Percentiles rank a stretch among this genome's conserved stretches.
phyloP scores from a whole-genome alignment of 768 basidiomycete genomes.

The Clitopilus passeckerianus region DNA sequence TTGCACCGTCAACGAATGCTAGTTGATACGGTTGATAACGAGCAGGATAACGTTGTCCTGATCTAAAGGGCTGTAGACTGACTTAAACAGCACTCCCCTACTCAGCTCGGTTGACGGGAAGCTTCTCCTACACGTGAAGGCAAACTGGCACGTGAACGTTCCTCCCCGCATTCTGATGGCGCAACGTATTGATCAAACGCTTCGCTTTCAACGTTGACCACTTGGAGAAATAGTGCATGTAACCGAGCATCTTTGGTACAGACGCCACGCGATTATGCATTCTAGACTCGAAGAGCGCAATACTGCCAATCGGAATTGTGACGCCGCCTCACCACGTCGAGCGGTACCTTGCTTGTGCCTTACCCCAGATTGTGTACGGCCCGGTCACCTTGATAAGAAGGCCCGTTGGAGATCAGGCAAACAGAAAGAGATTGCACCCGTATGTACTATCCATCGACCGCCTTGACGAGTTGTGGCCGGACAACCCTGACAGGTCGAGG shows the following conservation, averaged over 20 bases:
- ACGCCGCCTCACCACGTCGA: neutral
- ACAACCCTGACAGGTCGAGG: no score
- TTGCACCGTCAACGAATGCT: neutral
- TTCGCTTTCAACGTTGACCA: neutral
- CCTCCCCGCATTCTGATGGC: neutral
- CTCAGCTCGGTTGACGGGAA: neutral
- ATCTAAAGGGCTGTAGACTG: neutral
- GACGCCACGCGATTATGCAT: neutral
- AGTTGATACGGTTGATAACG: neutral
- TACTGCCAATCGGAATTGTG: neutral
- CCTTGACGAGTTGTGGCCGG: no score
- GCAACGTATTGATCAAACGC: neutral
- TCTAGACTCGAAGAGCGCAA: neutral
- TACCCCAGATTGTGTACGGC: neutral
- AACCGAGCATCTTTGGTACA: neutral
- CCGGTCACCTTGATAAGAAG: neutral
- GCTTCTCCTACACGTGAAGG: neutral
- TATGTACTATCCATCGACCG: no score
- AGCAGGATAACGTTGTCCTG: neutral
- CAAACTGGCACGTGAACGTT: neutral
- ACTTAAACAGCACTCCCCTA: neutral
- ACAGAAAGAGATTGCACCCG: no score
- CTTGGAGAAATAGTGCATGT: neutral
- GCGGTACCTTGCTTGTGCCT: neutral
- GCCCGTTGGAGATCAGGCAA: no score